Conservation (phyloP, 345 rosid genomes). For the Syzygium grande region DNA sequence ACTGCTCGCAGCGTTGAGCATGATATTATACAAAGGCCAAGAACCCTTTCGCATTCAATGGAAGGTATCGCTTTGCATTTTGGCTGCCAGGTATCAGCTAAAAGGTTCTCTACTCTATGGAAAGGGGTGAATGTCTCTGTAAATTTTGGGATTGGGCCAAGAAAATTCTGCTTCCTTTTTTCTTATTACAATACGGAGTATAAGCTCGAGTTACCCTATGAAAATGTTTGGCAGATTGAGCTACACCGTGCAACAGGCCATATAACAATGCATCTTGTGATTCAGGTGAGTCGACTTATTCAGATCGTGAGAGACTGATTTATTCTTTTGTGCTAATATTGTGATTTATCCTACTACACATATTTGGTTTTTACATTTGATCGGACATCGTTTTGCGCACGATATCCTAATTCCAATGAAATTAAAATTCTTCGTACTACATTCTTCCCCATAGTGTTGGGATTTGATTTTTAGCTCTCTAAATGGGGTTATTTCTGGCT, state of each 20-base stretch:
- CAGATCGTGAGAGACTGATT: neutral
- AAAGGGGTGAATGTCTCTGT: slow-evolving; percentile 19
- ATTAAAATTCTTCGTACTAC: neutral
- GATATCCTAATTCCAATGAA: neutral
- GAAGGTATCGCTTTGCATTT: slow-evolving; percentile 33
- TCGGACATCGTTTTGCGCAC: neutral
- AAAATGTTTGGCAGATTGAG: slow-evolving; percentile 75
- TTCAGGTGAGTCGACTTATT: slow-evolving; percentile 37
- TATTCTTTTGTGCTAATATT: neutral
- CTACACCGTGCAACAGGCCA: slow-evolving; percentile 23
- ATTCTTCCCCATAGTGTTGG: neutral
- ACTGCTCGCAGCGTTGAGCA: slow-evolving; percentile 27
- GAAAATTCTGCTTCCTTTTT: slow-evolving; percentile 38
- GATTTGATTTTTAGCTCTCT: neutral
- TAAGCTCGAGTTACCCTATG: slow-evolving; percentile 71
- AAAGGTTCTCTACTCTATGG: slow-evolving; percentile 46
- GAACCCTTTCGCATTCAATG: slow-evolving; percentile 26
- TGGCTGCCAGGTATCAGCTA: slow-evolving; percentile 60
- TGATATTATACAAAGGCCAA: slow-evolving; percentile 64
- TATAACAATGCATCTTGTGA: slow-evolving; percentile 38
- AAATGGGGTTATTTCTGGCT: neutral
- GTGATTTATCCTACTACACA: neutral
- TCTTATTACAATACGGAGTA: slow-evolving; percentile 22
- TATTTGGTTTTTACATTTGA: neutral
- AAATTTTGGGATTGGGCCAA: slow-evolving; percentile 47